Base-by-base conservation (phyloP, 2,329 filamentous ascomycete genomes). In the Nigrospora osmanthi region DNA sequence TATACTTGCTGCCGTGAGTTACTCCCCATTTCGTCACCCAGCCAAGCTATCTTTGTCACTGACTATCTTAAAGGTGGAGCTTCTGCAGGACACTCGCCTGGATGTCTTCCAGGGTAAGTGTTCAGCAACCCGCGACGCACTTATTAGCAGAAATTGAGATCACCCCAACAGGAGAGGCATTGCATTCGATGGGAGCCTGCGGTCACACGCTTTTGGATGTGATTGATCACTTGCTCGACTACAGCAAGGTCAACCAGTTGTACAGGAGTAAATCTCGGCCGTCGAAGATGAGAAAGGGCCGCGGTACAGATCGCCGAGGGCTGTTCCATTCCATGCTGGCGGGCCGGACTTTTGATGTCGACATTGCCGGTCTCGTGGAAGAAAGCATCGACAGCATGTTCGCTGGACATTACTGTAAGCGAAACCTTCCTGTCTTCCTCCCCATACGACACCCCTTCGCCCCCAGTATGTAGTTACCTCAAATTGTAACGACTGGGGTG, bases 1-100 rank as follows among this genome's bases (percentile, higher is more conserved):
- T 2, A 71, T 82, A 23, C 58, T 83, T 0, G 71, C 75, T 0
- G 76, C 65, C 43, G 66, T 81, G 74, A 78, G 50, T 55, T 78
- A 4, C 52, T 80, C 0, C 65, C 68, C 10, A 58, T 0, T 61
- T 78, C 15, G 64, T 63, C 31, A 62, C 63, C 3, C 19, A 23
- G 19, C 19, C 4, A 23, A 23, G 19, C 19, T 23, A 23, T 6
- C 19, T 23, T 23, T 23, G 19, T 6, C 33, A 35, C 33, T 35
- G 12, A 35, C 33, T 10, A 42, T 33, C 11, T 9, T 35, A 30
- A 42, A 19, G 13, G 11, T 69, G 1, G 76, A 80, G 49, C 57
- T 80, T 3, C 53, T 82, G 0, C 66, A 70, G 6, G 75, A 79
- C 14, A 77, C 74, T 0, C 47, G 60, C 0, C 61, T 79, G 17